Evolutionary conservation across 257 asterid genomes (phyloP).

Genomic region (Catharanthus roseus): DNA sequence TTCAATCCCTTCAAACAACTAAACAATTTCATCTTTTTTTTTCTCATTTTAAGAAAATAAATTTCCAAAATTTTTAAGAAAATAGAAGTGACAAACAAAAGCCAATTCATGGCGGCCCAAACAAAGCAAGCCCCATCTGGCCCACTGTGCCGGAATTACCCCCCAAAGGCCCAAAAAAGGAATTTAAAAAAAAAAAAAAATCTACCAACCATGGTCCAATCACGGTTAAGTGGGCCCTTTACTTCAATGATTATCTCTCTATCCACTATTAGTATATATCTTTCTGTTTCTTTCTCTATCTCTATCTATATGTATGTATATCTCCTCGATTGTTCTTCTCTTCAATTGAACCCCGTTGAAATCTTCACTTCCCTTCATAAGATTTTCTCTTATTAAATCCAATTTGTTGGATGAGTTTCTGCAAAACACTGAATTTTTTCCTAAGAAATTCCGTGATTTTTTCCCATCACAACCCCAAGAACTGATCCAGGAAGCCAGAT

Average conservation of each 20-base stretch:
- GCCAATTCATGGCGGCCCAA: too few species aligned
- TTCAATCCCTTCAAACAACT: too few species aligned
- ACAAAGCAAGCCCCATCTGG: too few species aligned
- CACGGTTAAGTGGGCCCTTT: constrained; percentile 3
- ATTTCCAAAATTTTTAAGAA: too few species aligned
- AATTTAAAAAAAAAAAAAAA: background rate
- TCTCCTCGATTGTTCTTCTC: background rate
- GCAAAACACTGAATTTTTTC: too few species aligned
- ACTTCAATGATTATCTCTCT: constrained; percentile 11
- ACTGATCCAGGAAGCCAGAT: background rate
- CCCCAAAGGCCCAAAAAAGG: too few species aligned
- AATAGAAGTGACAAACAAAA: too few species aligned
- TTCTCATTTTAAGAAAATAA: too few species aligned
- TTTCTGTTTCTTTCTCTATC: background rate
- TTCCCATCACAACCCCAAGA: background rate
- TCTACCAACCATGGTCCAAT: constrained; percentile 3
- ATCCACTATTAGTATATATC: background rate
- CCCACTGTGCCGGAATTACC: too few species aligned
- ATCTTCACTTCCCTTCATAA: background rate
- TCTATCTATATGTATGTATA: background rate
- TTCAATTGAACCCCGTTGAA: background rate
- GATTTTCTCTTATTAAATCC: background rate
- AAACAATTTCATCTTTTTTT: too few species aligned
- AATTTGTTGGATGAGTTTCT: background rate
- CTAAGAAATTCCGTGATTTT: background rate